These are phyloP conservation scores for Penicillium sp. DNA, from an alignment of 2,329 filamentous ascomycete genomes.

Conservation along the genomic window DNA sequence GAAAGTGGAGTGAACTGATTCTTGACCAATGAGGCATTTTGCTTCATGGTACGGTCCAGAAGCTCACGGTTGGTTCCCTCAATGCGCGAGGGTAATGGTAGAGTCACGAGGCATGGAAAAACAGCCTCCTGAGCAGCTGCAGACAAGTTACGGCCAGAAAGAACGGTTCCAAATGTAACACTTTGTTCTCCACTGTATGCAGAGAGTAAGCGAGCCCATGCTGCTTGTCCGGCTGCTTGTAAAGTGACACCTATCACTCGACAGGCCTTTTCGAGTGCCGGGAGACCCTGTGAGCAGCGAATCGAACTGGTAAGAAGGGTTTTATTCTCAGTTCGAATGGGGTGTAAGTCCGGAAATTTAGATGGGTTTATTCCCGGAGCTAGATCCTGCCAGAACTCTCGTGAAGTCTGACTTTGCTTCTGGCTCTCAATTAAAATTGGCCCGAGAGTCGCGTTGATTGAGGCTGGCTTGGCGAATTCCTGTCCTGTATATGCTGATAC, in stretches of 20 bases:
- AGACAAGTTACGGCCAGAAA: slow-evolving; percentile 67
- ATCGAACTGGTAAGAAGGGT: slow-evolving; percentile 37
- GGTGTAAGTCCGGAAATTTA: slow-evolving; percentile 73
- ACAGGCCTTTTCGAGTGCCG: slow-evolving; percentile 56
- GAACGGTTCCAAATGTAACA: slow-evolving; percentile 74
- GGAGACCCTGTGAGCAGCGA: slow-evolving; percentile 41
- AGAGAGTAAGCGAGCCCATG: slow-evolving; percentile 73
- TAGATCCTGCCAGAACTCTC: slow-evolving; percentile 63
- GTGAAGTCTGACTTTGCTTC: slow-evolving; percentile 28
- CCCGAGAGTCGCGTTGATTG: slow-evolving; percentile 46
- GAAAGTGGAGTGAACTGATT: slow-evolving; percentile 70
- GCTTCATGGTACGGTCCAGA: slow-evolving; percentile 61
- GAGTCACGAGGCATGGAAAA: slow-evolving; percentile 78
- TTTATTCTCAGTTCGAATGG: slow-evolving; percentile 47
- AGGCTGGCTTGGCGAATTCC: slow-evolving; percentile 19
- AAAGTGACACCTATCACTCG: slow-evolving; percentile 63
- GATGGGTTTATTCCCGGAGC: slow-evolving; percentile 57
- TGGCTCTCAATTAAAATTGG: slow-evolving; percentile 44
- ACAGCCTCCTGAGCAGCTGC: slow-evolving; percentile 58
- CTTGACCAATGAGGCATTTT: slow-evolving; percentile 63
- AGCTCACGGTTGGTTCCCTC: slow-evolving; percentile 55
- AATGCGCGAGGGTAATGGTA: slow-evolving; percentile 67
- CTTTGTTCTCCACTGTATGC: slow-evolving; percentile 71
- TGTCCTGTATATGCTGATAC: slow-evolving; percentile 37
- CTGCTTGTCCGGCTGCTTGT: slow-evolving; percentile 70